Evolutionary conservation across 2,329 filamentous ascomycete species (phyloP).

Genomic region (Aspergillus hiratsukae): DNA sequence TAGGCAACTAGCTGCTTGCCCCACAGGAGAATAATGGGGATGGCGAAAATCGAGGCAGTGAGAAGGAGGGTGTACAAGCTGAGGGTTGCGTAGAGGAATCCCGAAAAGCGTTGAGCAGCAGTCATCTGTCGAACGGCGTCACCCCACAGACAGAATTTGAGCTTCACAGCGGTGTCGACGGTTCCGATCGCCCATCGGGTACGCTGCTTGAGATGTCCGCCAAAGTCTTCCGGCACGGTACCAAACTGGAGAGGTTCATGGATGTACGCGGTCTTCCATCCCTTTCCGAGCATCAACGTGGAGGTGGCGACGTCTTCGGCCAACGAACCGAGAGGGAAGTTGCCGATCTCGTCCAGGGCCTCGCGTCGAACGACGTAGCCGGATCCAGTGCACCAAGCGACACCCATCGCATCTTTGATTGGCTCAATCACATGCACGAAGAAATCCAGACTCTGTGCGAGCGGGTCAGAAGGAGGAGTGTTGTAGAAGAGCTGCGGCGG

Average conservation of each 20-base stretch:
- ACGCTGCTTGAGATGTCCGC: constrained; percentile 33
- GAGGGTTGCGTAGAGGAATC: constrained; percentile 54
- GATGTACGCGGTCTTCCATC: constrained; percentile 60
- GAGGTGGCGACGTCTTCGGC: constrained; percentile 60
- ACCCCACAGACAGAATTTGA: constrained; percentile 57
- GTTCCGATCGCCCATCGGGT: constrained; percentile 43
- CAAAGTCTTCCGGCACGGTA: constrained; percentile 39
- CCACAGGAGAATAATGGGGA: constrained; percentile 56
- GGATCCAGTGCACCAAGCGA: constrained; percentile 63
- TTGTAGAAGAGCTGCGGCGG: constrained; percentile 63
- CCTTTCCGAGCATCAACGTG: constrained; percentile 54
- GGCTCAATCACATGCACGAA: constrained; percentile 53
- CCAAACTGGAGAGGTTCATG: constrained; percentile 59
- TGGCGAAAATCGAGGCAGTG: constrained; percentile 53
- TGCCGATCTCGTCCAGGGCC: constrained; percentile 58
- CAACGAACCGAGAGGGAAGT: constrained; percentile 57
- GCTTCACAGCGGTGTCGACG: constrained; percentile 56
- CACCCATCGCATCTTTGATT: constrained; percentile 44
- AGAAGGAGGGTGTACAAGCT: constrained; percentile 55
- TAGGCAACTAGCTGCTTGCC: constrained; percentile 57
- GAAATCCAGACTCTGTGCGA: constrained; percentile 55
- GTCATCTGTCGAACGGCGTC: constrained; percentile 51
- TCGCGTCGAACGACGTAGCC: constrained; percentile 58
- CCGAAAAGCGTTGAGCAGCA: constrained; percentile 54
- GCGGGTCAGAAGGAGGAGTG: constrained; percentile 54